Base-by-base conservation (phyloP, 768 basidiomycete species). In the Boletus sensibilis region DNA sequence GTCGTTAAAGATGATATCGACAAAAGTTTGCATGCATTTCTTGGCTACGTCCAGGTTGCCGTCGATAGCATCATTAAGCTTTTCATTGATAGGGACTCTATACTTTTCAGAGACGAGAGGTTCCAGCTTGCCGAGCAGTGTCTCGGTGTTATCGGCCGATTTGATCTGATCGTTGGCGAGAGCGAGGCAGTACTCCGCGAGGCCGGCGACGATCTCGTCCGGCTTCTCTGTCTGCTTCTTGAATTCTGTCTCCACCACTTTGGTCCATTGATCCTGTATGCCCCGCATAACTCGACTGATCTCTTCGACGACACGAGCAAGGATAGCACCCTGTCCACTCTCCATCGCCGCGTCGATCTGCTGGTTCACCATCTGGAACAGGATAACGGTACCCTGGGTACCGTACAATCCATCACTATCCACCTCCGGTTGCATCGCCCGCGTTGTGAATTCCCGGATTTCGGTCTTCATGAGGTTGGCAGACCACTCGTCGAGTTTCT, bases 321-420 rank as follows among this genome's bases (percentile, higher is more conserved):
- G 82, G 58, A 98, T 96, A 1, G 89, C 85, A 34, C 94, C 94
- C 70, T 98, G 97, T 7, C 92, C 92, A 63, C 94, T 98, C 71
- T 98, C 97, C 60, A 90, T 88, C 10, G 95, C 95, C 16, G 94
- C 81, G 67, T 98, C 96, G 55, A 94, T 82, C 72, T 98, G 96
- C 72, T 96, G 93, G 72, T 95, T 98, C 63, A 98, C 88, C 89
- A 98, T 94, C 74, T 97, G 92, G 81, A 98, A 98, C 58, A 99
- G 79, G 65, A 98, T 97, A 50, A 96, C 85, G 18, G 95, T 88
- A 41, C 95, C 91, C 68, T 97, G 91, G 57, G 87, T 89, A 20
- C 91, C 91, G 68, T 98, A 98, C 59, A 89, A 77, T 14, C 92
- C 93, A 56, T 98, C 94, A 52, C 83, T 83, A 66, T 94, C 92